phyloP scores from a whole-genome alignment of 108 stramenopile species.

The Nitzschia palea region DNA sequence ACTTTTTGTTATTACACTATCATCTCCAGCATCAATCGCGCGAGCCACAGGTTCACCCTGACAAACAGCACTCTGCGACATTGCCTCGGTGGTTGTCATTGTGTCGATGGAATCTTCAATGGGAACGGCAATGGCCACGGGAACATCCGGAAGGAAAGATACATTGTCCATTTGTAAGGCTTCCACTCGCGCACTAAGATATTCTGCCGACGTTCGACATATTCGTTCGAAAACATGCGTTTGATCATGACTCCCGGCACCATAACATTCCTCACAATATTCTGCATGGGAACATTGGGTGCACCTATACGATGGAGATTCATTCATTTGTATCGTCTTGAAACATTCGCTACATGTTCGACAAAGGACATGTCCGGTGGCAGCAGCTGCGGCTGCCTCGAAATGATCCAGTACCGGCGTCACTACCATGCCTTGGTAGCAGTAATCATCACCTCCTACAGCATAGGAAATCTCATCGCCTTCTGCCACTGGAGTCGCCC shows the following conservation, averaged over 20 bases:
- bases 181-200: conserved; percentile 6
- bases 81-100: too few species aligned
- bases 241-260: conserved; percentile 8
- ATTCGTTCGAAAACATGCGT: conserved; percentile 23
- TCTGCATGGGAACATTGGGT: conserved; percentile 8
- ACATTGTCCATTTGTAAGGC: not conserved
- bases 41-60: not conserved
- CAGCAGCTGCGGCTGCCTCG: not conserved
- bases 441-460: not conserved
- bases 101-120: too few species aligned
- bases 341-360: not conserved
- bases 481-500: conserved; percentile 10
- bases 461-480: conserved; percentile 13
- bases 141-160: conserved; percentile 8
- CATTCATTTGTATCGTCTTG: not conserved
- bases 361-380: not conserved
- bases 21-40: too few species aligned
- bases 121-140: conserved; percentile 11
- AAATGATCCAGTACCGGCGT: conserved; percentile 3
- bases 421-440: conserved; percentile 5
- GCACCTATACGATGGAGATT: conserved; percentile 3
- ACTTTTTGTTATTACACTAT: too few species aligned
- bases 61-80: not conserved
- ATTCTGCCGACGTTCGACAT: conserved; percentile 11
- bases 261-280: conserved; percentile 10